Conservation (phyloP, 768 basidiomycete species). For the Lepiota venenata region DNA sequence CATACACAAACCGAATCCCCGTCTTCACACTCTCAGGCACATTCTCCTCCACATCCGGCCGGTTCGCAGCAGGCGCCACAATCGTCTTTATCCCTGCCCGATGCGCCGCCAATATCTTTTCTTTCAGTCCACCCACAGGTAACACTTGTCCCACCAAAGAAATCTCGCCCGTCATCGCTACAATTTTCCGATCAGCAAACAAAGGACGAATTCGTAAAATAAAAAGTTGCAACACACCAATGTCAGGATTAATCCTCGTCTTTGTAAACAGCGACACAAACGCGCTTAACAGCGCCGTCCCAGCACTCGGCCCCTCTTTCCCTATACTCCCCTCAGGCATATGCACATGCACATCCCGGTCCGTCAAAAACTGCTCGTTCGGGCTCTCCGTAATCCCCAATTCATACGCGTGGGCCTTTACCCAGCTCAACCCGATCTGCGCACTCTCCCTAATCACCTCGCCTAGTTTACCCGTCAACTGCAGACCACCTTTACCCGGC, state of each 20-base stretch:
- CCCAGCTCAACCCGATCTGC: conserved; percentile 92
- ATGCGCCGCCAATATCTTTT: conserved; percentile 96
- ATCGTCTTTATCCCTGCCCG: conserved; percentile 95
- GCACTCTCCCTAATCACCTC: conserved; percentile 97
- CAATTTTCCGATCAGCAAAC: not conserved
- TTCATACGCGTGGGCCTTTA: conserved; percentile 85
- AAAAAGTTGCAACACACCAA: conserved; percentile 80
- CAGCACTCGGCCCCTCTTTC: conserved; percentile 96
- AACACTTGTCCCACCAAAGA: conserved; percentile 95
- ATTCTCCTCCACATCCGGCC: conserved; percentile 95
- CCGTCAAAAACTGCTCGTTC: conserved; percentile 76
- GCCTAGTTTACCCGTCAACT: conserved; percentile 95
- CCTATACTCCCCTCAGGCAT: conserved; percentile 95
- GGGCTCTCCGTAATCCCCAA: conserved; percentile 77
- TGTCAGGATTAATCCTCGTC: conserved; percentile 80
- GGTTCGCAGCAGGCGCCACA: conserved; percentile 82
- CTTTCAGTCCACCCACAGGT: conserved; percentile 94
- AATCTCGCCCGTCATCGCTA: conserved; percentile 98
- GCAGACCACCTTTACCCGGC: conserved; percentile 93
- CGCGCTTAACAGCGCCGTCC: conserved; percentile 89
- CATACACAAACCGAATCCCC: conserved; percentile 93
- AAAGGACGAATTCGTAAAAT: too few relatives aligned
- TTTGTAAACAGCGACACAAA: conserved; percentile 91
- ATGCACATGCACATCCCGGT: conserved; percentile 91
- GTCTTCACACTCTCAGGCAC: conserved; percentile 95